A percentile compares a stretch with the other conserved stretches of the same genome.
phyloP scores from a whole-genome alignment of 116 monocot species.

The Phalaenopsis hybrid region DNA sequence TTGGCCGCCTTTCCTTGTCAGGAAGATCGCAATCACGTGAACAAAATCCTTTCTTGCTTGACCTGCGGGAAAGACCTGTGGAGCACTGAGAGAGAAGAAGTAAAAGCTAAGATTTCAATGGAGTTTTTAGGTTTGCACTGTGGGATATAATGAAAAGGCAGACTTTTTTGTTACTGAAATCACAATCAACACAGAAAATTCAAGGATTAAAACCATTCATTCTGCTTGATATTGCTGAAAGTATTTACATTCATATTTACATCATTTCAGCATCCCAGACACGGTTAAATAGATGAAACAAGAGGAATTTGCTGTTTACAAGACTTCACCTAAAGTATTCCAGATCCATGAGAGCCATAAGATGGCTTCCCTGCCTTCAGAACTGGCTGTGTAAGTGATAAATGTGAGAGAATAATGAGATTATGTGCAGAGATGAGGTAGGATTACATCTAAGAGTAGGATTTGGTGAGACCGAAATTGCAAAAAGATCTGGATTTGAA shows the following conservation, averaged over 20 bases:
- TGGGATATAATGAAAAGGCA: too few species aligned
- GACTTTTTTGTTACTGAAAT: too few species aligned
- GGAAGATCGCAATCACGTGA: neutral
- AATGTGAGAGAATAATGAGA: neutral
- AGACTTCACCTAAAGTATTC: conserved; percentile 3
- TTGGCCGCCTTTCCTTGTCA: neutral
- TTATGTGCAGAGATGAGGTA: conserved; percentile 9
- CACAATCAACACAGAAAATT: too few species aligned
- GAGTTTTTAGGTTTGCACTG: too few species aligned
- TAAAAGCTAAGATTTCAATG: too few species aligned
- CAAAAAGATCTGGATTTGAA: conserved; percentile 66
- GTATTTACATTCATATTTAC: conserved; percentile 24
- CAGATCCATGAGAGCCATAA: neutral
- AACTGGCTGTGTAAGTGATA: neutral
- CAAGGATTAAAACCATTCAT: too few species aligned
- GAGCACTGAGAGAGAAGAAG: too few species aligned
- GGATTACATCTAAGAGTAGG: conserved; percentile 23
- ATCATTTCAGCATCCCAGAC: neutral
- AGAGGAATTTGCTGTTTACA: conserved; percentile 11
- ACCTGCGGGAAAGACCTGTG: too few species aligned
- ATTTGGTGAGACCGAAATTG: conserved; percentile 42
- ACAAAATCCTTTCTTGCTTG: neutral
- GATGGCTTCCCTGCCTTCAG: conserved; percentile 7
- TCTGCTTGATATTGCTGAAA: neutral
- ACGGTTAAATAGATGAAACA: neutral